These are phyloP conservation scores for Aspergillus tanneri DNA, from an alignment of 2,329 filamentous ascomycete genomes.

Conservation along the genomic window DNA sequence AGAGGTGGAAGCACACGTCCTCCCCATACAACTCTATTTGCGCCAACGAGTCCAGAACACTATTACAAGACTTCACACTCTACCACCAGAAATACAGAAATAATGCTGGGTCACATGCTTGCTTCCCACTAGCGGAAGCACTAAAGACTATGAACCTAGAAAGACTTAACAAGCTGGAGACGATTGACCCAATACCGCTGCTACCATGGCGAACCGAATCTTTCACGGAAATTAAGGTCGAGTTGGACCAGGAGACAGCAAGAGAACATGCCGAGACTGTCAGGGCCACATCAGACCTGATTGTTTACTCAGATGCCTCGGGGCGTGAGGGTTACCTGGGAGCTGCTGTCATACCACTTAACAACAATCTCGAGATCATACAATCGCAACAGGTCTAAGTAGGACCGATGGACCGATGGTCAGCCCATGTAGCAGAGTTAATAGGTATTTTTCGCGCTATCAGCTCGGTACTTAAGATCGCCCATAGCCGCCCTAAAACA, in stretches of 20 bases:
- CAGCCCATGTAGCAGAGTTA: neutral
- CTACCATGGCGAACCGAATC: slow-evolving; percentile 19
- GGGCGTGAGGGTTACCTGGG: slow-evolving; percentile 19
- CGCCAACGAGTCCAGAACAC: slow-evolving; percentile 9
- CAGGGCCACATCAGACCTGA: slow-evolving; percentile 9
- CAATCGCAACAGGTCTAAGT: neutral
- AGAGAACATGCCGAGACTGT: slow-evolving; percentile 15
- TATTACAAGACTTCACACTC: slow-evolving; percentile 14
- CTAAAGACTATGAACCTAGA: slow-evolving; percentile 19
- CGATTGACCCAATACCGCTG: slow-evolving; percentile 21
- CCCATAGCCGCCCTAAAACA: neutral
- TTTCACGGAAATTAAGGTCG: slow-evolving; percentile 25
- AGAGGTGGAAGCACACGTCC: slow-evolving; percentile 20
- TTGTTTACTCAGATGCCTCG: slow-evolving; percentile 20
- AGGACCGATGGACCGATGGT: neutral
- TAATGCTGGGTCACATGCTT: slow-evolving; percentile 6
- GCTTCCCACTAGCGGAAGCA: slow-evolving; percentile 23
- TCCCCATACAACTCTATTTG: slow-evolving; percentile 15
- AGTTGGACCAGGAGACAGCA: slow-evolving; percentile 21
- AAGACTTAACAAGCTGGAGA: slow-evolving; percentile 22
- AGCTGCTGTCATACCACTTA: neutral
- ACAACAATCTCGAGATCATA: neutral
- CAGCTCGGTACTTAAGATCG: neutral
- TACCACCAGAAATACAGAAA: slow-evolving; percentile 12
- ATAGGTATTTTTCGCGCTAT: neutral